phyloP scores from a whole-genome alignment of 1,284 basidiomycete species.

The Cryptococcus depauperatus region DNA sequence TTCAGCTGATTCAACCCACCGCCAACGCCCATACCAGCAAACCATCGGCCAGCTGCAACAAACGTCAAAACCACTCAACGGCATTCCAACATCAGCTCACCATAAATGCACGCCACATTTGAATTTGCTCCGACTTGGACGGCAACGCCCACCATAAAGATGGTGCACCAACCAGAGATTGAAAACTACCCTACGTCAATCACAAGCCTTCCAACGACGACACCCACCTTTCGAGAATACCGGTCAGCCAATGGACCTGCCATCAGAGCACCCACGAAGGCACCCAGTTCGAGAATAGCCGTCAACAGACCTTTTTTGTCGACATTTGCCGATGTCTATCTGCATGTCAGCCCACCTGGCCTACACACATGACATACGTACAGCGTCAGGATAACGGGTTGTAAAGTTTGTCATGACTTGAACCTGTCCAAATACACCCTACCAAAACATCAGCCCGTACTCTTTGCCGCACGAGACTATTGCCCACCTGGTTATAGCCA shows the following conservation, averaged over 20 bases:
- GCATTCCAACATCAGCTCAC: conserved; percentile 9
- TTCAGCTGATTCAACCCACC: too few relatives aligned
- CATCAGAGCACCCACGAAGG: conserved; percentile 35
- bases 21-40: conserved; percentile 43
- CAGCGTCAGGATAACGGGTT: conserved; percentile 25
- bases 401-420: conserved; percentile 40
- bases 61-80: background rate
- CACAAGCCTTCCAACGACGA: background rate
- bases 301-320: conserved; percentile 31
- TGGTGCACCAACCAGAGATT: conserved; percentile 38
- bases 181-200: conserved; percentile 26
- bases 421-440: conserved; percentile 41
- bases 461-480: background rate
- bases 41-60: conserved; percentile 31
- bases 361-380: too few relatives aligned
- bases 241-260: conserved; percentile 39
- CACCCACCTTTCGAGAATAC: conserved; percentile 33
- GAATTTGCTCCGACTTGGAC: conserved; percentile 35
- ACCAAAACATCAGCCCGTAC: background rate
- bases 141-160: conserved; percentile 40
- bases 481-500: conserved; percentile 34
- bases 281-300: conserved; percentile 39
- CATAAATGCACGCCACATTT: conserved; percentile 35
- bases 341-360: background rate
- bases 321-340: conserved; percentile 7